Evolutionary conservation across 1,284 basidiomycete species (phyloP), one percentile per base, ranked within the genome.

Genomic region (Tylopilus microsporus): DNA sequence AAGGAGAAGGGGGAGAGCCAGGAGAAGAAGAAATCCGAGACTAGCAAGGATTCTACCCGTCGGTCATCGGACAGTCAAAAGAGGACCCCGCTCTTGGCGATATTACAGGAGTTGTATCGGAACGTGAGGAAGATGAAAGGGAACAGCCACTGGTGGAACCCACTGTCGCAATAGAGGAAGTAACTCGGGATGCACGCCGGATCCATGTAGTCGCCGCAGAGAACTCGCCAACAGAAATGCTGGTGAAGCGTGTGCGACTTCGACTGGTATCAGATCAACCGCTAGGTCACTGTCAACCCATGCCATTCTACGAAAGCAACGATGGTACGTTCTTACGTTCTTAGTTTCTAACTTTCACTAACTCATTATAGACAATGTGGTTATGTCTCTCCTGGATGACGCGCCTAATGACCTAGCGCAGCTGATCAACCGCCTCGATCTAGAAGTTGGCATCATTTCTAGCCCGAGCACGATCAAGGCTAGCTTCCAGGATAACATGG

Each of bases 371-470:
- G 61, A 65, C 34, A 84, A 63, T 19, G 88, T 79, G 58, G 81
- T 82, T n/a, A 68, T 91, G 2, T 87, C 83, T 0, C 79, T 89
- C 21, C 72, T 91, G 21, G 86, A 86, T 59, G 86, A 85, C 0
- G 89, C 85, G 0, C 91, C 89, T 1, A 83, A 89, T 55, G 89
- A 91, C 49, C 77, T 92, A 3, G 89, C 87, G 0, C 81, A 82
- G 52, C 75, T 92, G 15, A 88, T 92, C 70, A 87, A 85, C 62
- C 79, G 81, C 21, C 76, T 91, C 30, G 87, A 91, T 64, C 76
- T 91, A 3, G 83, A 89, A 65, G 85, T 86, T 4, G 25, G 25
- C 25, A 4, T 25, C 25, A 25, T 25, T 25, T 25, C 25, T 25
- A 25, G 25, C 25, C 61, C 65, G 47, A 19, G 57, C 46, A 58